Conservation (phyloP, 345 rosid species). For the Stellera chamaejasme region DNA sequence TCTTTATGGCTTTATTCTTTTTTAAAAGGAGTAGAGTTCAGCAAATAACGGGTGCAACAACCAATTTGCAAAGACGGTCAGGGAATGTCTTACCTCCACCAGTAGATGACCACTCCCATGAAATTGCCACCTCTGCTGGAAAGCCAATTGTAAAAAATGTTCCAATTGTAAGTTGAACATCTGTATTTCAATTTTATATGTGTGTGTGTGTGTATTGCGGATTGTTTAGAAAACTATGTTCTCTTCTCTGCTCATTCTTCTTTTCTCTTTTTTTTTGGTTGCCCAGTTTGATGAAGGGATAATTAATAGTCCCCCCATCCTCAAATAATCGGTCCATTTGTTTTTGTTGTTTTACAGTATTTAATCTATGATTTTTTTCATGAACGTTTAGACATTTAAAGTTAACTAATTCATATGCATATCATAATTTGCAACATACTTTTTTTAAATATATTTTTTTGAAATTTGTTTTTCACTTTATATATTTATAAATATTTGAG, state of each 20-base stretch:
- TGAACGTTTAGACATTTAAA: too few relatives aligned
- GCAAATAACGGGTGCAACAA: slow-evolving; percentile 62
- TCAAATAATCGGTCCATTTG: too few relatives aligned
- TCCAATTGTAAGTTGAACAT: slow-evolving; percentile 45
- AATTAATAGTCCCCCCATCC: too few relatives aligned
- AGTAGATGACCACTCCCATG: slow-evolving; percentile 46
- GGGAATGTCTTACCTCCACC: slow-evolving; percentile 83
- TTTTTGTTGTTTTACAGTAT: too few relatives aligned
- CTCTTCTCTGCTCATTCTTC: not conserved
- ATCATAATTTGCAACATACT: too few relatives aligned
- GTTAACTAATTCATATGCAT: too few relatives aligned
- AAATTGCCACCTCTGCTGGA: slow-evolving; percentile 32
- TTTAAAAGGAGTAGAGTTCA: slow-evolving; percentile 68
- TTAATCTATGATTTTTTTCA: too few relatives aligned
- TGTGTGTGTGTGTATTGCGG: too few relatives aligned
- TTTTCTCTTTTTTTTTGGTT: not conserved
- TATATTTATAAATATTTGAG: too few relatives aligned
- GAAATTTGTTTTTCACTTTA: too few relatives aligned
- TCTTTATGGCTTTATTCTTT: not conserved
- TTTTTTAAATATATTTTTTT: too few relatives aligned
- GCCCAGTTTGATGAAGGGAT: not conserved
- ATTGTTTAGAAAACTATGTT: not conserved
- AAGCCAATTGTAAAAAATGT: slow-evolving; percentile 40
- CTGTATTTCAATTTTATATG: slow-evolving; percentile 2
- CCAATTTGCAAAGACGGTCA: slow-evolving; percentile 37